Base-by-base conservation (phyloP, 331 rosid genomes). In the Malus hybrid region DNA sequence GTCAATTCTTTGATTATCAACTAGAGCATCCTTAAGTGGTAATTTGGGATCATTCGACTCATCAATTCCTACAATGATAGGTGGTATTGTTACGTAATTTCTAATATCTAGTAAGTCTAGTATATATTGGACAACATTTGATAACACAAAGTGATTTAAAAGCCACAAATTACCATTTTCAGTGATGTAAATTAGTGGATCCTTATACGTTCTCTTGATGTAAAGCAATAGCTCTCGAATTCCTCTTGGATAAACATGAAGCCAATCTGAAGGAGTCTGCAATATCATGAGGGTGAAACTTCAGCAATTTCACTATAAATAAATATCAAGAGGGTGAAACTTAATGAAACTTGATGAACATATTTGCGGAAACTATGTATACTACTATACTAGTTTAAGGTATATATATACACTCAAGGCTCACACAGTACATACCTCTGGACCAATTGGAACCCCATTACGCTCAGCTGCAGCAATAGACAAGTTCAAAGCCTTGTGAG, bases 161-260 rank as follows among this genome's bases (percentile, higher is more conserved):
- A 18, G 28, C 10, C 1, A 6, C 1, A 52, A 60, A 1, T 32
- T 87, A 86, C 89, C 93, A 61, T 86, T 88, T 79, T 86, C 90
- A 15, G 87, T 84, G 33, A 88, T 70, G 75, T 84, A 88, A 65
- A 84, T 78, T 11, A 82, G 44, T 32, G 87, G 90, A 19, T 88
- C 74, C 12, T 84, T 42, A 67, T 88, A 86, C 33, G 59, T 79
- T 7, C 0, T 69, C 56, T 72, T 86, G 1, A 57, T 73, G 65
- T 83, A 80, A 28, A 77, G 19, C 73, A 86, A 24, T 6, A 86
- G 24, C 0, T 78, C 73, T 46, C 48, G 64, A 8, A 86, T 8
- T 62, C 89, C 85, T 67, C 4, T 36, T 31, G 87, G 89, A 78
- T 77, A 83, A 57, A 77, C 31, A 67, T 34, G 28, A 5, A 77